Base-by-base conservation (phyloP, 768 basidiomycete species). In the Termitomyces heimii region DNA sequence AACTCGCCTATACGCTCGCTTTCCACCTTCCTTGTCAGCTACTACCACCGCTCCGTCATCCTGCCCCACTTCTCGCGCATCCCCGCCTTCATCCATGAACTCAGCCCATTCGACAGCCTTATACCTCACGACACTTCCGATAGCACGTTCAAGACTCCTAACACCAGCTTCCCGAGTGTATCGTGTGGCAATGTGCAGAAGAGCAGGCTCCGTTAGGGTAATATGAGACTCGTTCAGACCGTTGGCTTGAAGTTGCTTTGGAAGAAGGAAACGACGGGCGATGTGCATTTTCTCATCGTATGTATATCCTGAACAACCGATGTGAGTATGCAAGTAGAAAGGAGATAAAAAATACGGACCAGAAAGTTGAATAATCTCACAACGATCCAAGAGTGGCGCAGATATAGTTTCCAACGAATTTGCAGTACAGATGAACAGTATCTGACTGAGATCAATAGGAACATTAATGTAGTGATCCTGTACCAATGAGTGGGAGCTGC, bases 121-220 rank as follows among this genome's bases (percentile, higher is more conserved):
- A 62, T 80, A 88, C 32, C 94, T 75, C n/a, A 89, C 89, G n/a
- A 98, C 86, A 24, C 86, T 80, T 3, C 92, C 93, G 42, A 98
- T 84, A 2, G 90, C 84, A 13, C 94, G 82, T 65, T 97, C 94
- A 16, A 96, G 80, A 45, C 84, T 85, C 35, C 95, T 83, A n/a
- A 98, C 94, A 34, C 95, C 95, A 0, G 94, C 92, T 70, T 98
- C 94, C 6, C 91, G 78, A 2, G 94, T 95, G 65, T 93, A 95
- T 16, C 84, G 78, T 1, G 86, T 89, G 20, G 88, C 85, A 49
- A 96, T 80, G 51, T 83, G 80, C 54, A 86, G 71, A 31, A 96
- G 69, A 0, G 87, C 85, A 10, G 84, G 82, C 52, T 92, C 86
- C 0, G 83, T 83, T 43, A 97, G 72, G 22, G 73, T 69, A 28